These are phyloP conservation scores for Penicillium coffeae DNA, from an alignment of 495 filamentous ascomycete genomes.

Conservation along the genomic window DNA sequence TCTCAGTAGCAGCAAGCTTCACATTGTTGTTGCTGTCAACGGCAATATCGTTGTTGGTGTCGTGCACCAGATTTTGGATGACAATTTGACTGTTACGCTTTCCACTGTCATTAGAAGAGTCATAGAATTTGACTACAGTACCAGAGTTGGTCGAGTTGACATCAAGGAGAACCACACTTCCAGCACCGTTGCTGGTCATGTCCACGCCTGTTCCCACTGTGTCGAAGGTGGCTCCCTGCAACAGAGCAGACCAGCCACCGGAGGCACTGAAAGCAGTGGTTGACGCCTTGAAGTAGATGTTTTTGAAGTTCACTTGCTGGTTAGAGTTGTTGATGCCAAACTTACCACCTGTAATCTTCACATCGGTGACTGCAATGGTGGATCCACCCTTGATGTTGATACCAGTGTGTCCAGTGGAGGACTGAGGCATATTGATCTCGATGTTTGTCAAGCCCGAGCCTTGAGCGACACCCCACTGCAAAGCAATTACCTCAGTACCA, in stretches of 20 bases:
- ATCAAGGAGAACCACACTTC: slow-evolving; percentile 48
- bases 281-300: slow-evolving; percentile 38
- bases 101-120: slow-evolving; percentile 30
- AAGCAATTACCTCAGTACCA: slow-evolving; percentile 28
- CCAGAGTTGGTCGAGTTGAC: slow-evolving; percentile 45
- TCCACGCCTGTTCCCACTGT: slow-evolving; percentile 26
- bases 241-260: slow-evolving; percentile 31
- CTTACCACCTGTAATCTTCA: slow-evolving; percentile 44
- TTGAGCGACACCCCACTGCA: slow-evolving; percentile 64
- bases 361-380: slow-evolving; percentile 41
- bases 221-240: slow-evolving; percentile 32
- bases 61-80: slow-evolving; percentile 28
- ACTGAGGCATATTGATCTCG: slow-evolving; percentile 61
- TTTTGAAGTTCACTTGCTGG: slow-evolving; percentile 50
- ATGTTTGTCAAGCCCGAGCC: slow-evolving; percentile 68
- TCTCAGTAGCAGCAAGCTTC: slow-evolving; percentile 47
- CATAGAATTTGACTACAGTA: slow-evolving; percentile 44
- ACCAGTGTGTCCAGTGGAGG: slow-evolving; percentile 51
- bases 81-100: slow-evolving; percentile 29
- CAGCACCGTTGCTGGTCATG: slow-evolving; percentile 36
- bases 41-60: slow-evolving; percentile 22
- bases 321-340: slow-evolving; percentile 43
- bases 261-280: slow-evolving; percentile 29
- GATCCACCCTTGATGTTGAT: slow-evolving; percentile 36
- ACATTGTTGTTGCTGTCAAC: slow-evolving; percentile 27